phyloP scores from a whole-genome alignment of 2,329 filamentous ascomycete genomes.

The Aspergillus texensis region DNA sequence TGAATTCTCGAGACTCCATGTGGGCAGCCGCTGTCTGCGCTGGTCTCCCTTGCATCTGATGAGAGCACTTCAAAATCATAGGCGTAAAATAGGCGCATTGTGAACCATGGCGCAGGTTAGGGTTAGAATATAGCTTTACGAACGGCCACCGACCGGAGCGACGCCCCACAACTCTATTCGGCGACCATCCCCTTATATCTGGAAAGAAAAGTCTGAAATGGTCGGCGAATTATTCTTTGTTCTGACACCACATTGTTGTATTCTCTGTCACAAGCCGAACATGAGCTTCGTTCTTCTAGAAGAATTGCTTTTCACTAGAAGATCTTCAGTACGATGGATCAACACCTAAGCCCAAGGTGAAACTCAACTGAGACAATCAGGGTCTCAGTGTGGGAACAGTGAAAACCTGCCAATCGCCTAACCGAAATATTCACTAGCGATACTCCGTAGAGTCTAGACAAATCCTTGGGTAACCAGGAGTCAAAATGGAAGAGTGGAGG shows the following conservation, averaged over 20 bases:
- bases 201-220: background rate
- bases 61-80: no score
- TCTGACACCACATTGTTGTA: no score
- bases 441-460: no score
- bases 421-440: background rate
- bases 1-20: background rate
- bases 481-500: background rate
- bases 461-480: background rate
- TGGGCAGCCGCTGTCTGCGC: no score
- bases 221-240: background rate
- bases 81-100: background rate
- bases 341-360: background rate
- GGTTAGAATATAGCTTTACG: background rate
- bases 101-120: background rate
- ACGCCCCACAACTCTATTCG: background rate
- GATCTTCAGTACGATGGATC: background rate
- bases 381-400: background rate
- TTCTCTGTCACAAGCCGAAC: background rate
- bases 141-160: background rate
- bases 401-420: background rate
- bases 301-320: background rate
- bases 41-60: no score
- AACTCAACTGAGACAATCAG: background rate
- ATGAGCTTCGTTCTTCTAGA: background rate
- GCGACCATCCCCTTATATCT: background rate